Percentiles rank a stretch among this genome's conserved stretches.
Conservation (phyloP, 2,329 filamentous ascomycete species). For the Colletotrichum aenigma region DNA sequence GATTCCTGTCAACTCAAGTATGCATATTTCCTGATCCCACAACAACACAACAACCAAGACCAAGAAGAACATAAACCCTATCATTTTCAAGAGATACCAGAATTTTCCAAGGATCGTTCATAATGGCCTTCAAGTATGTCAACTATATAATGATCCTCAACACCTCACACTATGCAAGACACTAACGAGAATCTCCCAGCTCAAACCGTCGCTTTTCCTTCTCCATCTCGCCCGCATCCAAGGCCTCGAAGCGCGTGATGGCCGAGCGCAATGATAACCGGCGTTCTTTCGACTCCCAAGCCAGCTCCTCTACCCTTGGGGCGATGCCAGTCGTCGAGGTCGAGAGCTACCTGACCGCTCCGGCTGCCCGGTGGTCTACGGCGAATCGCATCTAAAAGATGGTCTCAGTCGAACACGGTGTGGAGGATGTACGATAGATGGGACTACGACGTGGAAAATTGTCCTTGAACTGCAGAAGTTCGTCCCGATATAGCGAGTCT, state of each 20-base stretch:
- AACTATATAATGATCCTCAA: too few species aligned
- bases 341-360: slow-evolving; percentile 3
- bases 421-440: background rate
- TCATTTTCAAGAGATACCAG: background rate
- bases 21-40: background rate
- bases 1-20: background rate
- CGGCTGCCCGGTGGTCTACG: slow-evolving; percentile 3
- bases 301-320: slow-evolving; percentile 9
- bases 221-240: slow-evolving; percentile 7
- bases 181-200: background rate
- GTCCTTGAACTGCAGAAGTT: background rate
- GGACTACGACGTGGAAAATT: background rate
- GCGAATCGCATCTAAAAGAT: background rate
- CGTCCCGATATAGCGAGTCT: background rate
- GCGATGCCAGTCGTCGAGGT: slow-evolving; percentile 6
- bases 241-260: slow-evolving; percentile 1
- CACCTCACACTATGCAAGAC: background rate
- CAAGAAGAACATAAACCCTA: background rate
- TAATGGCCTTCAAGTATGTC: slow-evolving; percentile 8
- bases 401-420: background rate
- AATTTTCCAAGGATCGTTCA: background rate
- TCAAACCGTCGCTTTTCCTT: slow-evolving; percentile 7
- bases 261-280: background rate
- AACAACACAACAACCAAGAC: background rate
- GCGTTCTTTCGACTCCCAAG: slow-evolving; percentile 9